Evolutionary conservation across 495 filamentous ascomycete genomes (phyloP).

Genomic region (Bacidia rubella): DNA sequence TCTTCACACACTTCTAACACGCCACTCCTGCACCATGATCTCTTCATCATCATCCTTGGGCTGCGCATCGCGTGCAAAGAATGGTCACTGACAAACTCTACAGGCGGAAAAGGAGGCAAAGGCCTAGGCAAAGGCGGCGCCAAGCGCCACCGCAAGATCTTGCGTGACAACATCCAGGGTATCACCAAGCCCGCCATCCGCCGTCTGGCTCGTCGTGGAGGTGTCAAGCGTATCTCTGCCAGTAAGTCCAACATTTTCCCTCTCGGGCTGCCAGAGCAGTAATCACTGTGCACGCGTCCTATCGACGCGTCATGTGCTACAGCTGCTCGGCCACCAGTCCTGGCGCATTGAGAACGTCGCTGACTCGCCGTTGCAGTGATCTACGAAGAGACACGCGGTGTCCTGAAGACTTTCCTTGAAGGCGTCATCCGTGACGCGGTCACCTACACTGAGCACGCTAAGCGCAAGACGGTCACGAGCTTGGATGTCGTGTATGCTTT

Average conservation of each 20-base stretch:
- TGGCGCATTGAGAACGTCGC: conserved; percentile 3
- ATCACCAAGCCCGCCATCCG: conserved; percentile 63
- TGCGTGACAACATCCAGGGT: conserved; percentile 97
- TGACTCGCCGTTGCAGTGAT: conserved; percentile 32
- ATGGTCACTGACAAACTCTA: conserved; percentile 18
- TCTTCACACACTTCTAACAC: neutral
- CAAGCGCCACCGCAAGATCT: conserved; percentile 98
- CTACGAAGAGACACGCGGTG: conserved; percentile 57
- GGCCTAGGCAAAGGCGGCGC: conserved; percentile 83
- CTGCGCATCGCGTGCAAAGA: too few relatives aligned
- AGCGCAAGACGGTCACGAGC: conserved; percentile 94
- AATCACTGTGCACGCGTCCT: too few relatives aligned
- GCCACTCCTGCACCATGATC: too few relatives aligned
- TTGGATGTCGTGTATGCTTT: conserved; percentile 92
- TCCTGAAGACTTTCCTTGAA: conserved; percentile 54
- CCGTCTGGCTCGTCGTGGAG: conserved; percentile 48
- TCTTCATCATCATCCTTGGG: too few relatives aligned
- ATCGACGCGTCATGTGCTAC: too few relatives aligned
- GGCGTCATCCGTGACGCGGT: conserved; percentile 78
- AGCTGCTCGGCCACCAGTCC: too few relatives aligned
- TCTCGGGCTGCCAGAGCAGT: neutral
- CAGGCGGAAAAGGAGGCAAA: conserved; percentile 86
- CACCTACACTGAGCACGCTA: conserved; percentile 95
- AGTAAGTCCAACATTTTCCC: conserved; percentile 22
- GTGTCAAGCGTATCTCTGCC: conserved; percentile 55